Percentiles rank a stretch among this genome's conserved stretches.
Evolutionary conservation across 2,329 filamentous ascomycete genomes (phyloP).

Genomic region (Colletotrichum sp.): DNA sequence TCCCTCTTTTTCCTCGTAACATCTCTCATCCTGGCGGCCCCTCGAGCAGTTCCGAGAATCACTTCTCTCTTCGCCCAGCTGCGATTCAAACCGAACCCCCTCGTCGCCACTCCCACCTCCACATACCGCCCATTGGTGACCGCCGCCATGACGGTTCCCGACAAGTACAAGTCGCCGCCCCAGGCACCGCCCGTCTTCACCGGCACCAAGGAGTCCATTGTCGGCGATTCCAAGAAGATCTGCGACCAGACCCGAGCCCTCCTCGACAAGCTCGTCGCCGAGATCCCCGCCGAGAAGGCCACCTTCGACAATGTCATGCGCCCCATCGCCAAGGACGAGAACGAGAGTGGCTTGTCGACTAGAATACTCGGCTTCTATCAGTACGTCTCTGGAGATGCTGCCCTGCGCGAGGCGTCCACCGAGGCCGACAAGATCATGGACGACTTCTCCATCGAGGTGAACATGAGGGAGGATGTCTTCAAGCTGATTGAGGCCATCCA

Average conservation of each 20-base stretch:
- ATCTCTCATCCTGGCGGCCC: constrained; percentile 70
- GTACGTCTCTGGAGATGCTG: constrained; percentile 72
- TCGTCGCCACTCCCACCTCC: constrained; percentile 33
- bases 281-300: constrained; percentile 58
- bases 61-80: constrained; percentile 63
- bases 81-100: constrained; percentile 39
- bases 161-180: constrained; percentile 74
- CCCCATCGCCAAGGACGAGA: constrained; percentile 78
- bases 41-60: constrained; percentile 64
- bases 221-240: constrained; percentile 69
- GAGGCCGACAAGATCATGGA: constrained; percentile 79
- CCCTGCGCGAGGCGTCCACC: constrained; percentile 75
- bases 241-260: constrained; percentile 67
- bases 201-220: constrained; percentile 72
- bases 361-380: constrained; percentile 83
- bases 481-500: constrained; percentile 65
- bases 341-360: constrained; percentile 61
- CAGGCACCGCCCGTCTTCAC: constrained; percentile 81
- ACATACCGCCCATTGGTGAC: constrained; percentile 42
- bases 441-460: constrained; percentile 78
- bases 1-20: constrained; percentile 61
- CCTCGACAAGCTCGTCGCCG: constrained; percentile 71
- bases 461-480: constrained; percentile 85
- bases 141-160: constrained; percentile 64
- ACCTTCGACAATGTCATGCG: constrained; percentile 61